Conservation (phyloP, 2,329 filamentous ascomycete species). For the Talaromyces funiculosus region DNA sequence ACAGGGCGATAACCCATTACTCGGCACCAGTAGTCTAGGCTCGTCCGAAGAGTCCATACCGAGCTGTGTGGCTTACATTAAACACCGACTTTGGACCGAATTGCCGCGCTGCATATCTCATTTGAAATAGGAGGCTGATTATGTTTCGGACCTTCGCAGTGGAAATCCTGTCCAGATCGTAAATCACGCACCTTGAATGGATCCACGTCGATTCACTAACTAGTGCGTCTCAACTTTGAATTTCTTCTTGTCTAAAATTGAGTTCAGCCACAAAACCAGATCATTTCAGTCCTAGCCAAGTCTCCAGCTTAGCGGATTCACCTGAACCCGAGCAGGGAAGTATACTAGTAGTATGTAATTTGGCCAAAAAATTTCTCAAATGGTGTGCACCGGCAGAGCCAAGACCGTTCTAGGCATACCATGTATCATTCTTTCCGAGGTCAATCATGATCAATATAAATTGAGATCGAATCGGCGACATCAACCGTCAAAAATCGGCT, state of each 20-base stretch:
- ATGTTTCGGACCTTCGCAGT: not conserved
- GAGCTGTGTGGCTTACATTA: not conserved
- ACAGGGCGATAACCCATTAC: not conserved
- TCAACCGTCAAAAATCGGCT: not conserved
- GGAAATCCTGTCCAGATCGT: not conserved
- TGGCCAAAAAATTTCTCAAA: not conserved
- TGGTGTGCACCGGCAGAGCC: not conserved
- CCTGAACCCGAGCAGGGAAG: not conserved
- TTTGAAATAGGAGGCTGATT: not conserved
- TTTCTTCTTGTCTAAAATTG: not conserved
- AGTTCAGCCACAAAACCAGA: slow-evolving; percentile 1
- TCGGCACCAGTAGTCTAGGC: not conserved
- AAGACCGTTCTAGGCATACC: not conserved
- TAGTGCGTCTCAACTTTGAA: not conserved
- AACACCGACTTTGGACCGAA: not conserved
- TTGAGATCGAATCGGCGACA: not conserved
- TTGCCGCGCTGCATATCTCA: not conserved
- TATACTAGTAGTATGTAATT: too few relatives aligned
- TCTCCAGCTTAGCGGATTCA: not conserved
- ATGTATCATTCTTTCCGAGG: not conserved
- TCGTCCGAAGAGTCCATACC: not conserved
- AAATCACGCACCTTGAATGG: not conserved
- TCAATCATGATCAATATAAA: not conserved
- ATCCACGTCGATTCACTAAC: not conserved
- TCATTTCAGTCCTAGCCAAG: not conserved